Percentiles rank a stretch among this genome's conserved stretches.
These are phyloP conservation scores for Kwoniella dejecticola DNA, from an alignment of 768 basidiomycete species.

Conservation along the genomic window DNA sequence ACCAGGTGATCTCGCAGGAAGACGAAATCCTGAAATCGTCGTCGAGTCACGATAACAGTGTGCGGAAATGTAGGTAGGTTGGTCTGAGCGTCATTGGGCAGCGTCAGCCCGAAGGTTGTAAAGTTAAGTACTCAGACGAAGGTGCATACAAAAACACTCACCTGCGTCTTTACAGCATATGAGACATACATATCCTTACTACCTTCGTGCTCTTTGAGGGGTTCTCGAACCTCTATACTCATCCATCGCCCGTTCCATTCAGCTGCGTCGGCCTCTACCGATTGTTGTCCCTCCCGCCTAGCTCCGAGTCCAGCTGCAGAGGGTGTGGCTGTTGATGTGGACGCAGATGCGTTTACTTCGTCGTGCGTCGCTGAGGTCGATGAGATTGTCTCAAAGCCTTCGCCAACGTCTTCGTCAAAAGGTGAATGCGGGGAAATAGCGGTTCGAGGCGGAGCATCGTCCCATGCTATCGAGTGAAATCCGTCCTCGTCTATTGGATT, in stretches of 20 bases:
- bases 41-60: slow-evolving; percentile 60
- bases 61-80: slow-evolving; percentile 84
- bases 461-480: slow-evolving; percentile 52
- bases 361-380: slow-evolving; percentile 10
- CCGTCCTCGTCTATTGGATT: slow-evolving; percentile 45
- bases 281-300: slow-evolving; percentile 13
- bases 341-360: slow-evolving; percentile 17
- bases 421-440: slow-evolving; percentile 19
- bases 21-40: slow-evolving; percentile 96
- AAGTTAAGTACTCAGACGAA: neutral
- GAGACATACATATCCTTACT: slow-evolving; percentile 97
- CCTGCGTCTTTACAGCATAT: slow-evolving; percentile 86
- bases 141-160: too few relatives aligned
- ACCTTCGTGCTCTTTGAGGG: slow-evolving; percentile 92
- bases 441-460: slow-evolving; percentile 36
- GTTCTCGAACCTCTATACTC: slow-evolving; percentile 70
- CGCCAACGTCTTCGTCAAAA: slow-evolving; percentile 30
- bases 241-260: slow-evolving; percentile 54
- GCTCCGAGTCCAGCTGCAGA: neutral
- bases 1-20: slow-evolving; percentile 85
- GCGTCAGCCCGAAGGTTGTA: too few relatives aligned
- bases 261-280: slow-evolving; percentile 24
- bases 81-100: slow-evolving; percentile 62
- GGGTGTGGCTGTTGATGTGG: slow-evolving; percentile 9
- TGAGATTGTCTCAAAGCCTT: slow-evolving; percentile 49